Evolutionary conservation across 2,329 filamentous ascomycete species (phyloP).

Genomic region (Botrytis tulipae): DNA sequence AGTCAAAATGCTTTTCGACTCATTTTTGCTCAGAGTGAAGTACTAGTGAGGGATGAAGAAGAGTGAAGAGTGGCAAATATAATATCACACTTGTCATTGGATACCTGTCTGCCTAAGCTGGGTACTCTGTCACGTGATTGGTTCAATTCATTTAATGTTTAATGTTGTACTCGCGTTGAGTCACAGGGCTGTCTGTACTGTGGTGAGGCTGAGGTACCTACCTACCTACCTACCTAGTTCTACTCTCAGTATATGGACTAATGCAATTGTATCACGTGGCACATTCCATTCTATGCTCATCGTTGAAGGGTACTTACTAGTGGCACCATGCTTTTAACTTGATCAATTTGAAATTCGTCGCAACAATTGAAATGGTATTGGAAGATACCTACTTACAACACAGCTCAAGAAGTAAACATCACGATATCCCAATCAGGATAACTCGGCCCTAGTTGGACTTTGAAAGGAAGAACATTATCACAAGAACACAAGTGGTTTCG

Average conservation of each 20-base stretch:
- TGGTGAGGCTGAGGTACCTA: background rate
- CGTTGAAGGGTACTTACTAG: background rate
- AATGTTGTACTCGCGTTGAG: background rate
- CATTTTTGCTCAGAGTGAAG: conserved; percentile 15
- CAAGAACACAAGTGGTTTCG: background rate
- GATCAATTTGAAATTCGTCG: background rate
- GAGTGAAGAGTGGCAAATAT: background rate
- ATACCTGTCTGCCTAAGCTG: background rate
- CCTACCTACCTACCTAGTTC: too few relatives aligned
- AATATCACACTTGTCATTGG: background rate
- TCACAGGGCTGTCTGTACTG: background rate
- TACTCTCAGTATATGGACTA: background rate
- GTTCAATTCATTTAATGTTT: background rate
- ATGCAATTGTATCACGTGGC: background rate
- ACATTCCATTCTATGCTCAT: background rate
- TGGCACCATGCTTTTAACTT: background rate
- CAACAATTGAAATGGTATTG: background rate
- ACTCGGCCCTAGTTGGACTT: too few relatives aligned
- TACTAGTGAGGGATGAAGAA: background rate
- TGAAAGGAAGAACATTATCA: background rate
- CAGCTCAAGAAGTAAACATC: background rate
- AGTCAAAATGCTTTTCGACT: conserved; percentile 7
- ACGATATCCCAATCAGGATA: background rate
- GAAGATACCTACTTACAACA: background rate
- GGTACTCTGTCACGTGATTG: background rate